phyloP scores from a whole-genome alignment of 768 basidiomycete species.

The Boletus tomentosulus region DNA sequence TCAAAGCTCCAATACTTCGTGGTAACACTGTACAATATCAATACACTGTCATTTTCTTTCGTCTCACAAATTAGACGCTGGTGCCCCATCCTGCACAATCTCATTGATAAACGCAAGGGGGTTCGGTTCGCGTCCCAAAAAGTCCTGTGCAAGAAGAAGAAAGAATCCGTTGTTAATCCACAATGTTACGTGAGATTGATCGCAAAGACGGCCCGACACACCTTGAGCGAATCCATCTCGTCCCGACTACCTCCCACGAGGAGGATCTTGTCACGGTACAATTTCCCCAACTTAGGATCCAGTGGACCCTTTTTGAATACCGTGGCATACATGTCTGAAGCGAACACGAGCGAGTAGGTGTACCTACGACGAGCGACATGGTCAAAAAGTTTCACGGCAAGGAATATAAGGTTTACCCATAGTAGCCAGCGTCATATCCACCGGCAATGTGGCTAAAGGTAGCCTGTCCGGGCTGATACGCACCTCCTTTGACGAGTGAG shows the following conservation, averaged over 20 bases:
- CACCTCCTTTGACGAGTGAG: constrained; percentile 64
- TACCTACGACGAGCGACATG: constrained; percentile 35
- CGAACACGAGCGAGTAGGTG: constrained; percentile 69
- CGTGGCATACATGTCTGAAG: constrained; percentile 59
- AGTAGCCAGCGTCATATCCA: constrained; percentile 70
- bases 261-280: constrained; percentile 78
- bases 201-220: constrained; percentile 16
- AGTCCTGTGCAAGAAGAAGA: constrained; percentile 43
- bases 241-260: constrained; percentile 69
- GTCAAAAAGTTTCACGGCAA: too few relatives aligned
- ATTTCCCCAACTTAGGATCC: constrained; percentile 58
- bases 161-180: neutral
- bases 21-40: neutral
- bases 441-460: constrained; percentile 75
- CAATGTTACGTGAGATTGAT: too few relatives aligned
- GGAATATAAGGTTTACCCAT: constrained; percentile 38
- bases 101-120: constrained; percentile 70
- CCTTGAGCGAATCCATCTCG: constrained; percentile 71
- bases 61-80: constrained; percentile 2
- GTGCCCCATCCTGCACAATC: constrained; percentile 40
- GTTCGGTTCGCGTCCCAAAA: constrained; percentile 75
- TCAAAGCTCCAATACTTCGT: neutral
- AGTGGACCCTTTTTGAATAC: constrained; percentile 82
- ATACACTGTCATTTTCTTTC: neutral
- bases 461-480: constrained; percentile 61